A percentile compares a stretch with the other conserved stretches of the same genome.
phyloP scores from a whole-genome alignment of 169 alveolate genomes.

The Perkinsus chesapeaki region DNA sequence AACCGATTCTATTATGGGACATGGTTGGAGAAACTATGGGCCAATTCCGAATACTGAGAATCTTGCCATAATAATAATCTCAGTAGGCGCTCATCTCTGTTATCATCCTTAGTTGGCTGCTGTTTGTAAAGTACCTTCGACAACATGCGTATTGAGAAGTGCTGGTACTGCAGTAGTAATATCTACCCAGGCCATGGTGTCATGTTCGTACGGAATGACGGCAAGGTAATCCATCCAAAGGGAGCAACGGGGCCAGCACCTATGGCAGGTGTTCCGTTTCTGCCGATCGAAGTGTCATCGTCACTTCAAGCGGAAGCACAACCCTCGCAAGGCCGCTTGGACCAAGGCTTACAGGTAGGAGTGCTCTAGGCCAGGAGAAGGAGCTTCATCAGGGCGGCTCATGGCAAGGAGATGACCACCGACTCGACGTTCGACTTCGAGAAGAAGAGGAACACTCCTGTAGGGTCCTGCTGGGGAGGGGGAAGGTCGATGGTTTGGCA shows the following conservation, averaged over 20 bases:
- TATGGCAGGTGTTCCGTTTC: constrained; percentile 72
- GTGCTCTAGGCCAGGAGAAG: neutral
- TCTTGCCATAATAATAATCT: no score
- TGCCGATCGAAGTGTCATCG: constrained; percentile 97
- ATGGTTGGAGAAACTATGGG: no score
- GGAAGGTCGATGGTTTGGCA: neutral
- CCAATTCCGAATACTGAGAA: no score
- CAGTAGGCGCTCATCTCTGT: no score
- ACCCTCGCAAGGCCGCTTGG: constrained; percentile 97
- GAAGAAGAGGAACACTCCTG: constrained; percentile 88
- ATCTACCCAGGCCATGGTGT: constrained; percentile 98
- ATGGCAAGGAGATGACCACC: constrained; percentile 88
- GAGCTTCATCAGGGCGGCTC: neutral
- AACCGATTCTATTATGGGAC: no score
- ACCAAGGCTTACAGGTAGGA: constrained; percentile 89
- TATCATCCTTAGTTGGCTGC: neutral
- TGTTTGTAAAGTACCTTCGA: neutral
- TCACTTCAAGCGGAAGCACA: constrained; percentile 94
- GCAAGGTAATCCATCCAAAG: constrained; percentile 51
- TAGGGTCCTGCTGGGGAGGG: neutral
- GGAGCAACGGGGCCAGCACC: neutral
- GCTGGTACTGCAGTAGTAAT: constrained; percentile 93
- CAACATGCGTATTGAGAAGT: constrained; percentile 90
- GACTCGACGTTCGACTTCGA: constrained; percentile 94
- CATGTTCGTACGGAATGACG: constrained; percentile 94